Evolutionary conservation across 768 basidiomycete genomes (phyloP).

Genomic region (Clitopilus passeckerianus): DNA sequence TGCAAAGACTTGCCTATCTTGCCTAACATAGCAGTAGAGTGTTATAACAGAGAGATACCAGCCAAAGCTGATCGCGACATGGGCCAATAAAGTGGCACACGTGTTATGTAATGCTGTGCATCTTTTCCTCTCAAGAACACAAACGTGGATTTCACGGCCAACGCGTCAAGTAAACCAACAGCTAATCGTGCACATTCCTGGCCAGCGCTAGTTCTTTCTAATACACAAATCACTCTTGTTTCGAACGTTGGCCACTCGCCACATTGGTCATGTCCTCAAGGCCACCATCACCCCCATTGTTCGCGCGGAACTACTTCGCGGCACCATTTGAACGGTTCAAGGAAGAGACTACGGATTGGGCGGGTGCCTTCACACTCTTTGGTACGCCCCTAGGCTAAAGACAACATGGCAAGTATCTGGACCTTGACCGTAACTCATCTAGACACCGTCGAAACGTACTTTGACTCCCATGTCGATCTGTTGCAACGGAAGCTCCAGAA

Average conservation of each 20-base stretch:
- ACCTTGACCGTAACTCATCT: slow-evolving; percentile 14
- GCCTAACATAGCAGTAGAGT: slow-evolving; percentile 53
- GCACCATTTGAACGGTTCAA: slow-evolving; percentile 70
- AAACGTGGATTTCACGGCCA: neutral
- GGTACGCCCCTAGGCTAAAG: slow-evolving; percentile 43
- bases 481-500: slow-evolving; percentile 82
- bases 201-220: neutral
- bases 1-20: slow-evolving; percentile 37
- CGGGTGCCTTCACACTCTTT: slow-evolving; percentile 80
- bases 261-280: slow-evolving; percentile 29
- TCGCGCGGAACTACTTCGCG: slow-evolving; percentile 53
- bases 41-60: slow-evolving; percentile 3
- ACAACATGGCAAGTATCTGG: slow-evolving; percentile 6
- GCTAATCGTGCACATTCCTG: slow-evolving; percentile 4
- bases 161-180: slow-evolving; percentile 4
- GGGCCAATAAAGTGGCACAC: slow-evolving; percentile 10
- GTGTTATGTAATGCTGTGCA: neutral
- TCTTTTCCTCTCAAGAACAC: slow-evolving; percentile 2
- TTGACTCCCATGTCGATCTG: slow-evolving; percentile 84
- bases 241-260: neutral
- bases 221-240: slow-evolving; percentile 1
- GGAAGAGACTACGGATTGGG: slow-evolving; percentile 73
- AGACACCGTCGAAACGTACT: slow-evolving; percentile 96
- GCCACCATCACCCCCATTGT: slow-evolving; percentile 38
- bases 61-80: slow-evolving; percentile 2